Evolutionary conservation across 179 eudicot genomes (phyloP).

Genomic region (Monotropa hypopitys): DNA sequence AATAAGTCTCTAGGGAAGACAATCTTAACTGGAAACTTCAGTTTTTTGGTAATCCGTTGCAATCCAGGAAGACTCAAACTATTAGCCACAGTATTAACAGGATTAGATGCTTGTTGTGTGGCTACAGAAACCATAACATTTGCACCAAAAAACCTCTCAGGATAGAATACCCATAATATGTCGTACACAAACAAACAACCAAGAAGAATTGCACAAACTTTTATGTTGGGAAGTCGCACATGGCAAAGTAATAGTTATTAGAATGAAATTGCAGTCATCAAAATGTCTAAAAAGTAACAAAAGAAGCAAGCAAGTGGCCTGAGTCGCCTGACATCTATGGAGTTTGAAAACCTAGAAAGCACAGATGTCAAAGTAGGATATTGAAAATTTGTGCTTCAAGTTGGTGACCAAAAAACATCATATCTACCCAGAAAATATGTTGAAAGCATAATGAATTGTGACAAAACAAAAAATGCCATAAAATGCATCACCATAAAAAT

Average conservation of each 20-base stretch:
- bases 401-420: no score
- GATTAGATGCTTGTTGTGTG: slow-evolving; percentile 94
- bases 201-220: slow-evolving; percentile 92
- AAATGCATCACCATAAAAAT: no score
- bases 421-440: no score
- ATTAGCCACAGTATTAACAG: slow-evolving; percentile 86
- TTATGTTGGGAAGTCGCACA: slow-evolving; percentile 91
- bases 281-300: no score
- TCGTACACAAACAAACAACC: slow-evolving; percentile 75
- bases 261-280: no score
- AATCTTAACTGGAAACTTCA: slow-evolving; percentile 90
- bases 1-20: slow-evolving; percentile 84
- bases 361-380: no score
- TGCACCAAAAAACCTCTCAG: slow-evolving; percentile 90
- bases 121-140: slow-evolving; percentile 99
- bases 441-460: no score
- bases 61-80: slow-evolving; percentile 94
- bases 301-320: no score
- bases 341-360: no score
- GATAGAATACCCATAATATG: slow-evolving; percentile 94
- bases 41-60: slow-evolving; percentile 74
- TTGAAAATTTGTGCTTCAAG: no score
- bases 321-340: no score
- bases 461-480: no score
- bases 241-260: slow-evolving; percentile 24